A percentile compares a stretch with the other conserved stretches of the same genome.
Conservation (phyloP, 805 yeast species). For the Priceomyces carsonii region DNA sequence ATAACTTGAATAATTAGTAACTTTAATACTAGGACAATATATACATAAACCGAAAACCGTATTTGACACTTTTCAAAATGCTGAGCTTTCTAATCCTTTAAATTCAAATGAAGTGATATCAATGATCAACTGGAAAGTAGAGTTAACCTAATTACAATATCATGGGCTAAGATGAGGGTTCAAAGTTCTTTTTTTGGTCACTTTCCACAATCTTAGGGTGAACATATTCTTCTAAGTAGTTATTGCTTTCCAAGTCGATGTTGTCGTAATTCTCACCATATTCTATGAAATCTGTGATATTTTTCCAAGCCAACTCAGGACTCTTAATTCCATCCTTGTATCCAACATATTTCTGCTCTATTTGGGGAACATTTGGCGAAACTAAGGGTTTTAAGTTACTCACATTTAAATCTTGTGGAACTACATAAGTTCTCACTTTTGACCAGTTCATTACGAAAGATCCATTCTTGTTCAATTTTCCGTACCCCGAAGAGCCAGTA, state of each 20-base stretch:
- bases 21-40: too few relatives aligned
- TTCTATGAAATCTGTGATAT: slow-evolving; percentile 73
- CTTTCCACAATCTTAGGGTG: slow-evolving; percentile 25
- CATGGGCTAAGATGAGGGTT: too few relatives aligned
- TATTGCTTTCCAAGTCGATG: slow-evolving; percentile 34
- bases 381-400: slow-evolving; percentile 70
- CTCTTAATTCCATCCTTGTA: slow-evolving; percentile 71
- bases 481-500: slow-evolving; percentile 93
- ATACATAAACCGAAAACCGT: too few relatives aligned
- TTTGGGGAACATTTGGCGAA: slow-evolving; percentile 68
- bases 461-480: slow-evolving; percentile 73
- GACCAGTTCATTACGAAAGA: slow-evolving; percentile 76
- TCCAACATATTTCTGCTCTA: slow-evolving; percentile 69
- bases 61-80: too few relatives aligned
- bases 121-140: too few relatives aligned
- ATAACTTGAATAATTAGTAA: too few relatives aligned
- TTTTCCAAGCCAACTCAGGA: slow-evolving; percentile 68
- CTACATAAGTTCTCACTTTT: slow-evolving; percentile 88
- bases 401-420: slow-evolving; percentile 52
- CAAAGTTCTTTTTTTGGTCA: slow-evolving; percentile 15
- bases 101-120: too few relatives aligned
- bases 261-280: slow-evolving; percentile 58
- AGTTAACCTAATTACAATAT: too few relatives aligned
- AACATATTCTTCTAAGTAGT: slow-evolving; percentile 37
- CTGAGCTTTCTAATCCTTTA: too few relatives aligned